Percentiles rank a stretch among this genome's conserved stretches.
Evolutionary conservation across 345 rosid genomes (phyloP).

Genomic region (Punica granatum): DNA sequence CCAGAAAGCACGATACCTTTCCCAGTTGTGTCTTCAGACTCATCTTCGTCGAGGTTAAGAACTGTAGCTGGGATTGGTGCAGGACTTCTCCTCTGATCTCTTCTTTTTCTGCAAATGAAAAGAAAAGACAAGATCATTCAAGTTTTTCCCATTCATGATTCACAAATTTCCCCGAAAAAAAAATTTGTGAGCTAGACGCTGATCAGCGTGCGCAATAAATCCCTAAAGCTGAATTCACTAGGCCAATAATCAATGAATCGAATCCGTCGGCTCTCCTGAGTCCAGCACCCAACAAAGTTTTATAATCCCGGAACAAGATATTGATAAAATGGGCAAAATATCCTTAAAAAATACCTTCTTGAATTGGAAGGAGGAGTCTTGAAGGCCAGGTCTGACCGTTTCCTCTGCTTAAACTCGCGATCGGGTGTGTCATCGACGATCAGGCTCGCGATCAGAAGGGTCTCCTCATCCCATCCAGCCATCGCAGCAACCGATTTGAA

Average conservation of each 20-base stretch:
- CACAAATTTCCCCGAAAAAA: background rate
- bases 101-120: slow-evolving; percentile 39
- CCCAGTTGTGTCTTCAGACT: slow-evolving; percentile 17
- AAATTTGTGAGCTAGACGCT: background rate
- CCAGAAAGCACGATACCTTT: background rate
- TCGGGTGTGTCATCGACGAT: slow-evolving; percentile 90
- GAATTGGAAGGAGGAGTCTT: slow-evolving; percentile 59
- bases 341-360: slow-evolving; percentile 43
- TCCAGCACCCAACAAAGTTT: background rate
- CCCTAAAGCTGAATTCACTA: background rate
- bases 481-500: slow-evolving; percentile 81
- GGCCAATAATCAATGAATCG: background rate
- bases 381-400: slow-evolving; percentile 43
- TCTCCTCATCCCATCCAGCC: slow-evolving; percentile 99
- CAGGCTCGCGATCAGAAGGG: slow-evolving; percentile 62
- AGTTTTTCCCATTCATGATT: background rate
- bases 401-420: slow-evolving; percentile 44
- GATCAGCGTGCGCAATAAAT: background rate
- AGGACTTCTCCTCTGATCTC: slow-evolving; percentile 43
- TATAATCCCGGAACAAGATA: background rate
- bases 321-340: background rate
- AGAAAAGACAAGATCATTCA: background rate
- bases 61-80: slow-evolving; percentile 31
- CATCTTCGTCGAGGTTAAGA: slow-evolving; percentile 55
- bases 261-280: background rate